Evolutionary conservation across 169 alveolate species (phyloP).

Genomic region (Plasmodium coatneyi): DNA sequence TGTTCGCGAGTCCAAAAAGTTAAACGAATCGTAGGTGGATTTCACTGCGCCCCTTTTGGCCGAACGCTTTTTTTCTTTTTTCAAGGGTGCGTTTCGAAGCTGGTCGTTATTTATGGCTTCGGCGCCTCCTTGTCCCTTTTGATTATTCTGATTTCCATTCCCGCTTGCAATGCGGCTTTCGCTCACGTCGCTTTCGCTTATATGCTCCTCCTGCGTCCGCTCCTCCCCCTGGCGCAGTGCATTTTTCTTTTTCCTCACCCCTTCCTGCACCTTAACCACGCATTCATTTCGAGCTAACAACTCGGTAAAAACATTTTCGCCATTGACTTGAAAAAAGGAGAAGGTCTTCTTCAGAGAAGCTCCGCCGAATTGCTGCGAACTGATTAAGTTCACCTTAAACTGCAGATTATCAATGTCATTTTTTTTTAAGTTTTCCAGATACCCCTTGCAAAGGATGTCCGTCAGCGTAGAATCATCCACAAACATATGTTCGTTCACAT

Average conservation of each 20-base stretch:
- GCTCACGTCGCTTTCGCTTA: neutral
- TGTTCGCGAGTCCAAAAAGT: slow-evolving; percentile 16
- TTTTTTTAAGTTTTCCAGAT: slow-evolving; percentile 61
- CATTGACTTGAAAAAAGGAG: slow-evolving; percentile 19
- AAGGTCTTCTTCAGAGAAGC: slow-evolving; percentile 37
- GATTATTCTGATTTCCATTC: neutral
- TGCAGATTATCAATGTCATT: slow-evolving; percentile 53
- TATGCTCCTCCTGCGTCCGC: neutral
- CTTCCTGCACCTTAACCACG: neutral
- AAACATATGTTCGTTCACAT: slow-evolving; percentile 3
- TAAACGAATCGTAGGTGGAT: slow-evolving; percentile 38
- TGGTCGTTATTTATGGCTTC: neutral
- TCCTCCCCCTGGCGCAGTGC: neutral
- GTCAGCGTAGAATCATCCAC: slow-evolving; percentile 32
- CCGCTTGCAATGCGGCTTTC: neutral
- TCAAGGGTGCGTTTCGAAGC: neutral
- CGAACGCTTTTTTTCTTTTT: slow-evolving; percentile 18
- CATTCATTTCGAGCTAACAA: neutral
- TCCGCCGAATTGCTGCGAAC: slow-evolving; percentile 67
- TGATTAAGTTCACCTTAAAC: slow-evolving; percentile 49
- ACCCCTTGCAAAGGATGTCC: slow-evolving; percentile 63
- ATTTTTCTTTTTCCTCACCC: neutral
- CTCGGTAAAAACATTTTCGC: neutral
- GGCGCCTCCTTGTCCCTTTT: neutral
- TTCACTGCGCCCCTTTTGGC: neutral